Evolutionary conservation across 257 asterid species (phyloP).

Genomic region (Jacaranda mimosifolia): DNA sequence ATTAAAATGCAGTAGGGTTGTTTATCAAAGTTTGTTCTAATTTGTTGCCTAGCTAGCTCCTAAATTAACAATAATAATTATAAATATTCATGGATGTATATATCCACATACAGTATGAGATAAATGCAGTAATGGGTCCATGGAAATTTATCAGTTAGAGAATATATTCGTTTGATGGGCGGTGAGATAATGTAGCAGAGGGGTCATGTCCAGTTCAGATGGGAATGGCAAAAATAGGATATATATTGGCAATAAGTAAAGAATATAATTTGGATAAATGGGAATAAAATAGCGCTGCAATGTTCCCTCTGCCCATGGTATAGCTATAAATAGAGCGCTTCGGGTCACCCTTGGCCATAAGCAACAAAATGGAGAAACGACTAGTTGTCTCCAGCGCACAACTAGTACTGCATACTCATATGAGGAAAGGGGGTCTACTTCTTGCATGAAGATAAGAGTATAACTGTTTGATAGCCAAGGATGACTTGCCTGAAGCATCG

Average conservation of each 20-base stretch:
- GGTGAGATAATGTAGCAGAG: slow-evolving; percentile 38
- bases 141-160: slow-evolving; percentile 29
- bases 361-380: too few relatives aligned
- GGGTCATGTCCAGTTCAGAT: slow-evolving; percentile 1
- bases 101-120: slow-evolving; percentile 1
- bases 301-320: background rate
- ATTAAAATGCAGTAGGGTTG: too few relatives aligned
- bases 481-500: slow-evolving; percentile 51
- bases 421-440: slow-evolving; percentile 7
- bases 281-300: too few relatives aligned
- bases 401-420: background rate
- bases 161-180: slow-evolving; percentile 46
- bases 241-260: background rate
- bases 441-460: slow-evolving; percentile 49
- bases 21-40: too few relatives aligned
- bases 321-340: slow-evolving; percentile 43
- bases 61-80: background rate
- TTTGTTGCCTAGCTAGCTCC: background rate
- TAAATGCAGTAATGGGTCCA: slow-evolving; percentile 35
- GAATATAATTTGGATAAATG: too few relatives aligned
- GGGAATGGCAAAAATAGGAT: slow-evolving; percentile 7
- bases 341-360: too few relatives aligned
- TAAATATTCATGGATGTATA: background rate
- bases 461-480: slow-evolving; percentile 54
- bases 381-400: background rate